Evolutionary conservation across 345 rosid genomes (phyloP).

Genomic region (Eucalyptus grandis): DNA sequence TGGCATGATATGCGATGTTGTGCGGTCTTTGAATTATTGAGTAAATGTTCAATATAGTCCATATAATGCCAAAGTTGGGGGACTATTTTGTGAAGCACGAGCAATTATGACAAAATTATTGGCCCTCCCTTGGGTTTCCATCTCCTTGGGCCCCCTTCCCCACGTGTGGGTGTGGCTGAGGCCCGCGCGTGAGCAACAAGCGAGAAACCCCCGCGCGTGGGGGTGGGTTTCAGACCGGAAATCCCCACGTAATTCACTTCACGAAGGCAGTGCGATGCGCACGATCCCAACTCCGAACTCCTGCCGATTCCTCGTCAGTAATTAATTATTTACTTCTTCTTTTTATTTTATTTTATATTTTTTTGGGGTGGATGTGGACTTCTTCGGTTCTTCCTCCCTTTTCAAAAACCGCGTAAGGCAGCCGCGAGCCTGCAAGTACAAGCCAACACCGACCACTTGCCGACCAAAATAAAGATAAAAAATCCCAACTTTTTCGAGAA

Average conservation of each 20-base stretch:
- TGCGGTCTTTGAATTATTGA: accelerated
- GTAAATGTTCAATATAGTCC: neutral
- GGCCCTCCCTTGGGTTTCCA: accelerated
- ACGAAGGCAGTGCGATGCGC: neutral
- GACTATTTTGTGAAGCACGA: neutral
- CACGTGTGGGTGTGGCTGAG: neutral
- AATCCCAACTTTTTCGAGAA: neutral
- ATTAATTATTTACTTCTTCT: too few species aligned
- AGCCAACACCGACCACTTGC: neutral
- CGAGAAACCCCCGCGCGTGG: neutral
- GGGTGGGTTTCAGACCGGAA: neutral
- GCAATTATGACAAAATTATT: neutral
- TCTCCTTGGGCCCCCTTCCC: neutral
- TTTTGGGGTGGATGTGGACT: neutral
- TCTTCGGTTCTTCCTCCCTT: neutral
- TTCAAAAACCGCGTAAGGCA: neutral
- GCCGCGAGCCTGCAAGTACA: neutral
- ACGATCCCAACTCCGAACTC: neutral
- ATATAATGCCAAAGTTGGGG: too few species aligned
- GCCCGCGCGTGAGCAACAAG: neutral
- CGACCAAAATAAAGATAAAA: neutral
- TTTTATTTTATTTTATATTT: too few species aligned
- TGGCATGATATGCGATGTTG: too few species aligned
- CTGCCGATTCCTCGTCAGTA: neutral
- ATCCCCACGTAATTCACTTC: neutral